Conservation (phyloP, 768 basidiomycete species). For the Russula emetica region DNA sequence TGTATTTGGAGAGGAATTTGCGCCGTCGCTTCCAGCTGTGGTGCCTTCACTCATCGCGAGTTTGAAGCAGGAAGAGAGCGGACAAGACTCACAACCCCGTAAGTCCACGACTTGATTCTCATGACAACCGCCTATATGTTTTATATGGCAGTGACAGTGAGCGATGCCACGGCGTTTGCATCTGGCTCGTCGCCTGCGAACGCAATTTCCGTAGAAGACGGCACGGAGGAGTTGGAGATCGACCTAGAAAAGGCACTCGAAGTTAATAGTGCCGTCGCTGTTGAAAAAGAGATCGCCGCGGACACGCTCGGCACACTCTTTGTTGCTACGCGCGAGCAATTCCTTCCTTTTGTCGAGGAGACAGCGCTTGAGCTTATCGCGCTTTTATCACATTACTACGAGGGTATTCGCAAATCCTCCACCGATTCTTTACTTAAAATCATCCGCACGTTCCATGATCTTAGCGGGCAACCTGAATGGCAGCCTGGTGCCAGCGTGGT, state of each 20-base stretch:
- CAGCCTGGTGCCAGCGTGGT: conserved; percentile 63
- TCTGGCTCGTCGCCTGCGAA: conserved; percentile 70
- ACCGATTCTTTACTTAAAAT: conserved; percentile 85
- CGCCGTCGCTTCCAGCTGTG: conserved; percentile 77
- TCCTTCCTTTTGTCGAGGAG: conserved; percentile 87
- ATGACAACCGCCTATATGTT: not conserved
- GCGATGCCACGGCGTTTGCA: conserved; percentile 60
- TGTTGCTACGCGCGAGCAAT: conserved; percentile 70
- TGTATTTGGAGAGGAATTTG: conserved; percentile 93
- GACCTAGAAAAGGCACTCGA: conserved; percentile 86
- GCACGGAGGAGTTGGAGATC: conserved; percentile 63
- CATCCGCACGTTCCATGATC: conserved; percentile 85
- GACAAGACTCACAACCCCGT: conserved; percentile 46
- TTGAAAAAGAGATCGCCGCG: conserved; percentile 98
- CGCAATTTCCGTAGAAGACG: conserved; percentile 61
- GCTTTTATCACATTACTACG: conserved; percentile 88
- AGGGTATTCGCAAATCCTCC: conserved; percentile 93
- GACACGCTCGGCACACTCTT: conserved; percentile 94
- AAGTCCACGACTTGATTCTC: not conserved
- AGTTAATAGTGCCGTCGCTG: conserved; percentile 92
- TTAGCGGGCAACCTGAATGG: conserved; percentile 83
- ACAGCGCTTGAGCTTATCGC: conserved; percentile 73
- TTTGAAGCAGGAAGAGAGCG: conserved; percentile 78
- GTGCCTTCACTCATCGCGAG: conserved; percentile 81
- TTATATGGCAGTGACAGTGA: conserved; percentile 42